Evolutionary conservation across 495 filamentous ascomycete genomes (phyloP).

Genomic region (Sordaria brevicollis): DNA sequence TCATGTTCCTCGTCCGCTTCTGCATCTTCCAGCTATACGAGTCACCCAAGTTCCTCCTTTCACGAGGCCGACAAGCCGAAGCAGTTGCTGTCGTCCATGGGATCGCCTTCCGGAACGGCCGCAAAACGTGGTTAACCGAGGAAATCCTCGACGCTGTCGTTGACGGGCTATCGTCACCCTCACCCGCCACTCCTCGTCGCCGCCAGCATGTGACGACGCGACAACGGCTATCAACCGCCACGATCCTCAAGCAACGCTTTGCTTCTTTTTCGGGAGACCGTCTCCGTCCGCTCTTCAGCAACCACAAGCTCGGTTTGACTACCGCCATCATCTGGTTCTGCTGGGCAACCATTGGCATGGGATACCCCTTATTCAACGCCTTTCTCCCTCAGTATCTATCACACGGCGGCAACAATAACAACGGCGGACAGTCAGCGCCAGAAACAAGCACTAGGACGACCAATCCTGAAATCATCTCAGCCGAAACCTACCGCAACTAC

Average conservation of each 20-base stretch:
- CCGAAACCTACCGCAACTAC: slow-evolving; percentile 56
- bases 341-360: slow-evolving; percentile 45
- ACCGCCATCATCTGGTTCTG: slow-evolving; percentile 48
- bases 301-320: slow-evolving; percentile 35
- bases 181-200: slow-evolving; percentile 8
- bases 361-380: slow-evolving; percentile 73
- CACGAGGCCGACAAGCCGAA: slow-evolving; percentile 59
- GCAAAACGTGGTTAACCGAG: slow-evolving; percentile 52
- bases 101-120: slow-evolving; percentile 58
- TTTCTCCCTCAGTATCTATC: slow-evolving; percentile 75
- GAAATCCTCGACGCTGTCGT: slow-evolving; percentile 46
- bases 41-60: slow-evolving; percentile 73
- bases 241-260: slow-evolving; percentile 26
- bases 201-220: not conserved
- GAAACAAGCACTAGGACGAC: slow-evolving; percentile 3
- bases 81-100: slow-evolving; percentile 69
- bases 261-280: slow-evolving; percentile 34
- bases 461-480: slow-evolving; percentile 9
- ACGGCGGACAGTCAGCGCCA: slow-evolving; percentile 6
- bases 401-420: slow-evolving; percentile 39
- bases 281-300: slow-evolving; percentile 38
- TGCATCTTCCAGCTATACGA: slow-evolving; percentile 75
- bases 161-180: slow-evolving; percentile 16
- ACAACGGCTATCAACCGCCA: slow-evolving; percentile 17
- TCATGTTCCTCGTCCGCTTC: slow-evolving; percentile 64